A percentile compares a stretch with the other conserved stretches of the same genome.
Conservation (phyloP, 1,284 basidiomycete genomes). For the Leccinum holopus region DNA sequence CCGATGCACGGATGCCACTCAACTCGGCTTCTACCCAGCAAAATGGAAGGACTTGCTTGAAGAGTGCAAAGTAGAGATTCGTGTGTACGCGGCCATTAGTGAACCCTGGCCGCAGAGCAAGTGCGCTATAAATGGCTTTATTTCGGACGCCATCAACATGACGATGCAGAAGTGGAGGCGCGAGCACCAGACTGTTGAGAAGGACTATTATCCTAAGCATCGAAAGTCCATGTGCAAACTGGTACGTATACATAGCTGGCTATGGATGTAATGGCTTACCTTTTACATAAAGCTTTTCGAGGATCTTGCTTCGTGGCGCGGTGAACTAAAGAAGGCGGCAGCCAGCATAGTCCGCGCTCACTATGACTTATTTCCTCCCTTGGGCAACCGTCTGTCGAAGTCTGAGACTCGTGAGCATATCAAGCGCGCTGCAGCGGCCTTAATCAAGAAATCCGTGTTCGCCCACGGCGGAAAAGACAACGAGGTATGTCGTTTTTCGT, state of each 20-base stretch:
- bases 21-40: background rate
- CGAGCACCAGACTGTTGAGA: background rate
- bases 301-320: no score
- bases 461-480: no score
- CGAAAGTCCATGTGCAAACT: background rate
- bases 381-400: no score
- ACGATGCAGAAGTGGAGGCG: background rate
- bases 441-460: no score
- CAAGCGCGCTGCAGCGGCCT: no score
- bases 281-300: no score
- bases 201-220: background rate
- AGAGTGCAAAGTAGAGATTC: background rate
- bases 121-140: background rate
- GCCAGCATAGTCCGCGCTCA: no score
- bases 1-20: background rate
- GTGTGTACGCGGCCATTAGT: background rate
- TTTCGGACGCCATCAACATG: background rate
- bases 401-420: no score
- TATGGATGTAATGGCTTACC: no score
- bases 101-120: background rate
- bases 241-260: background rate
- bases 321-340: no score
- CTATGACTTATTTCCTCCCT: no score
- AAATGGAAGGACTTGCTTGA: background rate
- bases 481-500: no score